phyloP scores from a whole-genome alignment of 2,329 filamentous ascomycete species.

The Rhinocladiella similis region DNA sequence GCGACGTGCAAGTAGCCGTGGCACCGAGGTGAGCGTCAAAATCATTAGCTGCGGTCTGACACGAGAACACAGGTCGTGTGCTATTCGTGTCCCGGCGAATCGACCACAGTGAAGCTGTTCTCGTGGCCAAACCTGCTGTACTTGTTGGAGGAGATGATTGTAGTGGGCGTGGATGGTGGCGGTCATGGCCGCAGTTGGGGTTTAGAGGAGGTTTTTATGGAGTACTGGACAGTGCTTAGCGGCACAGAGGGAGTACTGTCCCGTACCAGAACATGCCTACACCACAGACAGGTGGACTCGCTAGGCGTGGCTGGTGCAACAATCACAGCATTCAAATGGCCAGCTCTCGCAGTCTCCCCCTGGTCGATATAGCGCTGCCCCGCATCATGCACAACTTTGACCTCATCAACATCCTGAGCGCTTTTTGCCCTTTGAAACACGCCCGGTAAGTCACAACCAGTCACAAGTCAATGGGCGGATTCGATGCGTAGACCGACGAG shows the following conservation, averaged over 20 bases:
- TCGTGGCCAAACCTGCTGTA: not conserved
- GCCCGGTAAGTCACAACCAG: not conserved
- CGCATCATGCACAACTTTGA: constrained; percentile 1
- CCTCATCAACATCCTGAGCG: not conserved
- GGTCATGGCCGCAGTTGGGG: not conserved
- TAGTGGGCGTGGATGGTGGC: not conserved
- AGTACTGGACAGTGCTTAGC: too few relatives aligned
- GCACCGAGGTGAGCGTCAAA: not conserved
- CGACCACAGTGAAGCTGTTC: not conserved
- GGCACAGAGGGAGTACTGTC: too few relatives aligned
- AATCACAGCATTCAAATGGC: not conserved
- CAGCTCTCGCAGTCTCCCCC: not conserved
- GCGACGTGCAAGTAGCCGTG: not conserved
- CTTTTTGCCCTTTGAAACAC: too few relatives aligned
- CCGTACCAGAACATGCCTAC: too few relatives aligned
- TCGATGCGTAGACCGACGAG: too few relatives aligned
- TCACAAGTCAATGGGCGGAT: not conserved
- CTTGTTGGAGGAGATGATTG: not conserved
- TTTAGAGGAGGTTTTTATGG: too few relatives aligned
- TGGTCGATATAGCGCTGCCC: constrained; percentile 3
- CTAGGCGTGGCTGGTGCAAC: constrained; percentile 1
- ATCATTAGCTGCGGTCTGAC: too few relatives aligned
- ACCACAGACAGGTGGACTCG: too few relatives aligned
- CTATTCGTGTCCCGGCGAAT: not conserved
- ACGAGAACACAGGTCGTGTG: too few relatives aligned